Evolutionary conservation across 208 protist genomes (phyloP).

Genomic region (Leishmania gerbilli): DNA sequence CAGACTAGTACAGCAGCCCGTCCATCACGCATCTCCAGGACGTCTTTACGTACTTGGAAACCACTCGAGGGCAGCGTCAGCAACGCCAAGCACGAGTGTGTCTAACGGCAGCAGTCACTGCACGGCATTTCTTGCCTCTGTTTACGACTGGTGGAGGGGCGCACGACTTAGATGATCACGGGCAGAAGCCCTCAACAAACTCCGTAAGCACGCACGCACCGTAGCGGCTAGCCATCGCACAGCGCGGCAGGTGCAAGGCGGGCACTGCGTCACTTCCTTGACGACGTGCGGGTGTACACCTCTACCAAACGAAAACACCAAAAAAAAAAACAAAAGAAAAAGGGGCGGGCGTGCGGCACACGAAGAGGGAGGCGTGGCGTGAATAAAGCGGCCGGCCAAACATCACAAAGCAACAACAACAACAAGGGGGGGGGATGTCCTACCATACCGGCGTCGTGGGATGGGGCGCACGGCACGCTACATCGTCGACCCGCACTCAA

Average conservation of each 20-base stretch:
- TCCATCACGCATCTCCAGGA: background rate
- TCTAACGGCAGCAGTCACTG: background rate
- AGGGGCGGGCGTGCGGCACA: background rate
- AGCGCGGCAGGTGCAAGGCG: background rate
- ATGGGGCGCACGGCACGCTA: background rate
- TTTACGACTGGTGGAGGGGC: background rate
- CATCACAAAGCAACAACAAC: background rate
- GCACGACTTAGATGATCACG: background rate
- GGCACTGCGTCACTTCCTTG: background rate
- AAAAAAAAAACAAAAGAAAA: background rate
- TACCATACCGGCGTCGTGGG: background rate
- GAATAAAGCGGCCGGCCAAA: background rate
- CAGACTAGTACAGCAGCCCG: background rate
- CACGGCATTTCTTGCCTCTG: background rate
- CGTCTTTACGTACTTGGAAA: background rate
- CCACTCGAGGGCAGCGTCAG: background rate
- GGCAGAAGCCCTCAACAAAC: background rate
- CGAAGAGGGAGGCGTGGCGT: background rate
- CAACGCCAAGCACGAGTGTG: background rate
- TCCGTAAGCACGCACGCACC: background rate
- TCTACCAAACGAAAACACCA: background rate
- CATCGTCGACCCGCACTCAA: background rate
- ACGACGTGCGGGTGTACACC: background rate
- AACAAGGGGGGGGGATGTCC: background rate
- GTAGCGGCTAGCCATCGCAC: background rate